A percentile compares a stretch with the other conserved stretches of the same genome.
phyloP scores from a whole-genome alignment of 495 filamentous ascomycete species.

The Xylaria scruposa region DNA sequence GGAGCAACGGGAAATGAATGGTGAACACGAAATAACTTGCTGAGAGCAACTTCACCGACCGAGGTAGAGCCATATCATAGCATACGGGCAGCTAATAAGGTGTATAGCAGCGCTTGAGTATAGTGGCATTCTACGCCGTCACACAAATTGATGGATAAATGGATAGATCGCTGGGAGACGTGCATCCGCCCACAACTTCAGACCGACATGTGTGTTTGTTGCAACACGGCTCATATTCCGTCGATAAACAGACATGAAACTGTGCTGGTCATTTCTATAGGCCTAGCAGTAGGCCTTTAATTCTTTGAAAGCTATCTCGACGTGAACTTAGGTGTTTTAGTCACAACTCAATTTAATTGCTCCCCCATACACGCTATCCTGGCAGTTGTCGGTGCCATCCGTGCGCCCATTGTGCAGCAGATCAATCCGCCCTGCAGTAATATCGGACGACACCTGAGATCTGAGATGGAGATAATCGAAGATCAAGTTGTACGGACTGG shows the following conservation, averaged over 20 bases:
- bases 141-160: neutral
- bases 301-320: neutral
- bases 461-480: neutral
- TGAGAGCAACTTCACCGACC: neutral
- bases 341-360: neutral
- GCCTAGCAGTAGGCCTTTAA: neutral
- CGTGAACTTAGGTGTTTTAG: neutral
- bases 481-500: neutral
- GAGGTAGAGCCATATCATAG: neutral
- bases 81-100: neutral
- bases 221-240: neutral
- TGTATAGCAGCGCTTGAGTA: neutral
- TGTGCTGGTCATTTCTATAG: neutral
- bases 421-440: constrained; percentile 15
- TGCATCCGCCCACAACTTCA: neutral
- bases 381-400: neutral
- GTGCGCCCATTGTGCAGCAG: constrained; percentile 1
- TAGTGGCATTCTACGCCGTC: constrained; percentile 4
- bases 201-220: neutral
- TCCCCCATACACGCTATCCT: neutral
- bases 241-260: neutral
- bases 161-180: constrained; percentile 10
- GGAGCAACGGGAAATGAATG: neutral
- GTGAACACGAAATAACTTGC: neutral
- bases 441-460: constrained; percentile 14